These are phyloP conservation scores for Paraphoma sp. DNA, from an alignment of 2,329 filamentous ascomycete species.

Conservation along the genomic window DNA sequence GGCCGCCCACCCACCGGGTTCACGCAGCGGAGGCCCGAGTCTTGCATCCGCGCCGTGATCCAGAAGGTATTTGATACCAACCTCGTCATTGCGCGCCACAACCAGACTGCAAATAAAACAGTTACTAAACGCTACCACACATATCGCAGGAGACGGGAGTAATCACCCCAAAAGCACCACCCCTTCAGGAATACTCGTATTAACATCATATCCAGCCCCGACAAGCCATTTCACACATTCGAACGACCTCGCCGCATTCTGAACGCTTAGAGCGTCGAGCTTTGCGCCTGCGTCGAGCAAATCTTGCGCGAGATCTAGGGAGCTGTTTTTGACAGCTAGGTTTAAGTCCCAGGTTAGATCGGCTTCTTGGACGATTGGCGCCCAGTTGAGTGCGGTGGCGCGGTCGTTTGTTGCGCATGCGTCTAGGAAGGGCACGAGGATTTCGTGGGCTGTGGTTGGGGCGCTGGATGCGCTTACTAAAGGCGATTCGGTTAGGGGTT, in stretches of 20 bases:
- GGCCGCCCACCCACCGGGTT: neutral
- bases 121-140: neutral
- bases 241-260: neutral
- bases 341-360: neutral
- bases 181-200: neutral
- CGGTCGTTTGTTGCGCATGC: neutral
- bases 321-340: neutral
- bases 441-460: neutral
- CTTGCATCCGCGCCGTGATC: neutral
- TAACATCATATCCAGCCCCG: neutral
- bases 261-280: neutral
- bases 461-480: too few relatives aligned
- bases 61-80: neutral
- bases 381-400: neutral
- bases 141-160: neutral
- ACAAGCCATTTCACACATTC: neutral
- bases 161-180: neutral
- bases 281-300: too few relatives aligned
- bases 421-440: neutral
- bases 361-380: neutral
- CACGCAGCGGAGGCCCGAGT: neutral
- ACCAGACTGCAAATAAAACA: neutral
- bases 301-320: too few relatives aligned
- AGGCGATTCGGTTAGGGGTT: too few relatives aligned
- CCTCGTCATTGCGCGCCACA: neutral